Evolutionary conservation across 768 basidiomycete species (phyloP).

Genomic region (Tulasnella sp.): DNA sequence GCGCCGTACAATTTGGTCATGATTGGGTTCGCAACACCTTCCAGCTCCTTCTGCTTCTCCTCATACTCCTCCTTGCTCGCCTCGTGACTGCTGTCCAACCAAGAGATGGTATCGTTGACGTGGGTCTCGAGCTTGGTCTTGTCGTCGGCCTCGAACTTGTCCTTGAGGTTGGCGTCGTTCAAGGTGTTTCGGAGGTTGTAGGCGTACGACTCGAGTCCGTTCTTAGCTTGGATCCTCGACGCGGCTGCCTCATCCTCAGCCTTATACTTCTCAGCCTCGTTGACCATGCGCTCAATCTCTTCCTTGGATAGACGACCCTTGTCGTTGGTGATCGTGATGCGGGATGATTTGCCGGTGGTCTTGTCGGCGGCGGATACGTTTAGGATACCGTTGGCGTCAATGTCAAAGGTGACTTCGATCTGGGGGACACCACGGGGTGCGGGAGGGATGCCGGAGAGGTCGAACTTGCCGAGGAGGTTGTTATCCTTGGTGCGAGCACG

Average conservation of each 20-base stretch:
- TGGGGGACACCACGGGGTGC: constrained; percentile 36
- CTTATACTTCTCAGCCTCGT: constrained; percentile 37
- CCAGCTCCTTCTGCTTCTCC: constrained; percentile 32
- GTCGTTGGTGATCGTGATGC: constrained; percentile 36
- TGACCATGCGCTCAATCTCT: constrained; percentile 46
- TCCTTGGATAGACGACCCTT: constrained; percentile 41
- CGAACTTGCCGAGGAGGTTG: constrained; percentile 39
- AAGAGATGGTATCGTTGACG: constrained; percentile 31
- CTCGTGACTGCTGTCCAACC: constrained; percentile 31
- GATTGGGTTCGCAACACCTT: constrained; percentile 32
- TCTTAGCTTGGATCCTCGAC: constrained; percentile 30
- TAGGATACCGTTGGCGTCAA: constrained; percentile 43
- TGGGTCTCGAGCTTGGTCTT: constrained; percentile 28
- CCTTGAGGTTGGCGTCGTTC: constrained; percentile 29
- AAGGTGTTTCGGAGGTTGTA: constrained; percentile 37
- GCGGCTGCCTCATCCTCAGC: constrained; percentile 23
- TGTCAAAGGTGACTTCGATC: constrained; percentile 38
- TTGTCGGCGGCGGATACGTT: constrained; percentile 33
- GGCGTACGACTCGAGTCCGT: constrained; percentile 36
- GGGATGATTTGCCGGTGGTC: constrained; percentile 31
- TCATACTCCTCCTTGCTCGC: constrained; percentile 36
- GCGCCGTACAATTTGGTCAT: constrained; percentile 28
- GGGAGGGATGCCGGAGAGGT: constrained; percentile 36
- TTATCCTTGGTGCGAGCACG: constrained; percentile 38
- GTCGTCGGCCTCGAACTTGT: constrained; percentile 31